Conservation (phyloP, 2,329 filamentous ascomycete species). For the Atkinsonella hypoxylon region DNA sequence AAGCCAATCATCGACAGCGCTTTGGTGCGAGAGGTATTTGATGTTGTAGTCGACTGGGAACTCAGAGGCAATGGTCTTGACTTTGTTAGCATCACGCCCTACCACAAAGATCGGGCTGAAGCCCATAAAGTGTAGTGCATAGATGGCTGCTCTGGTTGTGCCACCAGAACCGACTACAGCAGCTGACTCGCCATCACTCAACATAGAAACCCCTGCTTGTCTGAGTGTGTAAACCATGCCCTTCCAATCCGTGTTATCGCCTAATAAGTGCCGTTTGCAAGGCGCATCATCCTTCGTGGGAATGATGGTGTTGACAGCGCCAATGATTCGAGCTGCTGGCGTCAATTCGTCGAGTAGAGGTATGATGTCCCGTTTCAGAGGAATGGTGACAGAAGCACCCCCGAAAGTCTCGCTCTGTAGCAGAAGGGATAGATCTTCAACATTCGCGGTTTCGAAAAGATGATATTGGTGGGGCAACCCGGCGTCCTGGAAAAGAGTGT, state of each 20-base stretch:
- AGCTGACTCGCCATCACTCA: conserved; percentile 34
- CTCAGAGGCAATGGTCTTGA: conserved; percentile 51
- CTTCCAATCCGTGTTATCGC: conserved; percentile 92
- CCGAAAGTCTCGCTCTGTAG: conserved; percentile 69
- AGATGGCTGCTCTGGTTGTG: conserved; percentile 84
- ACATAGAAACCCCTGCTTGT: conserved; percentile 46
- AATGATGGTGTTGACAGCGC: conserved; percentile 90
- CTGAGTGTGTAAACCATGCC: conserved; percentile 77
- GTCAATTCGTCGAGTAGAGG: conserved; percentile 68
- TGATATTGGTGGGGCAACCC: conserved; percentile 81
- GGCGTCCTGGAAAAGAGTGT: conserved; percentile 61
- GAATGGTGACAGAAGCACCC: conserved; percentile 90
- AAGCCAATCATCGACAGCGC: conserved; percentile 34
- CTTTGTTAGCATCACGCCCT: conserved; percentile 61
- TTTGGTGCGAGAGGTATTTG: conserved; percentile 41
- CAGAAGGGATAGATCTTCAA: conserved; percentile 46
- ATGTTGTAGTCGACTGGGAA: conserved; percentile 69
- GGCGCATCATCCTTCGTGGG: conserved; percentile 31
- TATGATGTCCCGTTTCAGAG: conserved; percentile 83
- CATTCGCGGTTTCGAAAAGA: conserved; percentile 60
- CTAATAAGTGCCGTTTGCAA: conserved; percentile 47
- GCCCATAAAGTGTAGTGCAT: conserved; percentile 70
- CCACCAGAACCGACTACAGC: conserved; percentile 87
- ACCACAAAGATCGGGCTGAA: conserved; percentile 81
- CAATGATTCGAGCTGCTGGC: conserved; percentile 68